Evolutionary conservation across 2,329 filamentous ascomycete genomes (phyloP).

Genomic region (Aureobasidium sp.): DNA sequence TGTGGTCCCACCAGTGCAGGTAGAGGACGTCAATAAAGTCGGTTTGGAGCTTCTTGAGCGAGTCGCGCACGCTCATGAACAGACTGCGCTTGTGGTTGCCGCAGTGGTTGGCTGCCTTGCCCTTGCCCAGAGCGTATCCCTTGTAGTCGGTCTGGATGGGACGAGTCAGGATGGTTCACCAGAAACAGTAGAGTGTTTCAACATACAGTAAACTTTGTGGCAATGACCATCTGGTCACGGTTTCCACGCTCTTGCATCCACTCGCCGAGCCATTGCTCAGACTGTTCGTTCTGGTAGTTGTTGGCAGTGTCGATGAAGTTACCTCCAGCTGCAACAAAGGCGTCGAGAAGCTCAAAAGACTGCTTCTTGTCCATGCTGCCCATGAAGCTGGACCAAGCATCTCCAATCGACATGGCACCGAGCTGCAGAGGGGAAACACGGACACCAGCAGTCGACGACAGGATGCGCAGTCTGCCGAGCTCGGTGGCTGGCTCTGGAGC

Average conservation of each 20-base stretch:
- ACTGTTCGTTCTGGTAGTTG: constrained; percentile 30
- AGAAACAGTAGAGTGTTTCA: neutral
- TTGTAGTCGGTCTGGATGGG: constrained; percentile 19
- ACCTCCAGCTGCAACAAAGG: constrained; percentile 27
- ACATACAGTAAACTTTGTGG: constrained; percentile 43
- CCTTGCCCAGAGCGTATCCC: constrained; percentile 20
- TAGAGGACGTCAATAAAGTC: constrained; percentile 21
- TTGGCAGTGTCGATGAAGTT: constrained; percentile 31
- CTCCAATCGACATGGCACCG: constrained; percentile 48
- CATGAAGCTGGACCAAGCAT: constrained; percentile 35
- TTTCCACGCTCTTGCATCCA: constrained; percentile 40
- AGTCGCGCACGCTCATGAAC: constrained; percentile 34
- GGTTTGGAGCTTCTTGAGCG: constrained; percentile 28
- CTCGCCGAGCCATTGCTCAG: constrained; percentile 28
- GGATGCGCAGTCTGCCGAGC: constrained; percentile 45
- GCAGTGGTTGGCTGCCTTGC: constrained; percentile 34
- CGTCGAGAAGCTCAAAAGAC: constrained; percentile 28
- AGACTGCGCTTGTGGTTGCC: constrained; percentile 58
- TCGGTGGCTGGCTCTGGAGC: constrained; percentile 30
- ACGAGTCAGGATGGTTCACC: neutral
- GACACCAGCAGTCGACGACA: constrained; percentile 44
- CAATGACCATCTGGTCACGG: constrained; percentile 45
- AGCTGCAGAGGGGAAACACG: constrained; percentile 47
- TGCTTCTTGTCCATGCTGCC: constrained; percentile 24
- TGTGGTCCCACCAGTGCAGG: constrained; percentile 41